Conservation (phyloP, 495 filamentous ascomycete genomes). For the Aspergillus cavernicola region DNA sequence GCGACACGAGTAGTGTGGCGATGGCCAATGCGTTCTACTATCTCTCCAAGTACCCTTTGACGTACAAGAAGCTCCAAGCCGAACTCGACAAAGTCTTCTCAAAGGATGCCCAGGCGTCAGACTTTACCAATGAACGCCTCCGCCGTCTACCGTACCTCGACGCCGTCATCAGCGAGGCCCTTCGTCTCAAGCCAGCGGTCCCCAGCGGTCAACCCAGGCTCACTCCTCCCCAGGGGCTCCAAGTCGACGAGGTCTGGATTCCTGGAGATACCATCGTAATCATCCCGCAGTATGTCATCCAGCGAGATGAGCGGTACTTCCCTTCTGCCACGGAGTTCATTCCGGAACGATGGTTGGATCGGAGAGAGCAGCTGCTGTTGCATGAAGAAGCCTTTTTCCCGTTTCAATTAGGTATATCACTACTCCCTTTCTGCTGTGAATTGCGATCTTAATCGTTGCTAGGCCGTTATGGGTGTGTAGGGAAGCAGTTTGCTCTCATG, state of each 20-base stretch:
- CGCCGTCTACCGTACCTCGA: slow-evolving; percentile 40
- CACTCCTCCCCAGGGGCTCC: slow-evolving; percentile 25
- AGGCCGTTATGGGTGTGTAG: slow-evolving; percentile 3
- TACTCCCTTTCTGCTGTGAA: neutral
- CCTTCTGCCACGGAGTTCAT: slow-evolving; percentile 39
- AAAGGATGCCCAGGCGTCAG: neutral
- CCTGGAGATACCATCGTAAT: slow-evolving; percentile 25
- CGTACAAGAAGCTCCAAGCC: slow-evolving; percentile 20
- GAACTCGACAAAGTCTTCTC: slow-evolving; percentile 18
- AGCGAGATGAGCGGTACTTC: slow-evolving; percentile 34
- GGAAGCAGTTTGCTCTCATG: slow-evolving; percentile 6
- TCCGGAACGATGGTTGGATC: slow-evolving; percentile 50
- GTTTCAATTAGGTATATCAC: slow-evolving; percentile 40
- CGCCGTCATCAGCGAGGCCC: slow-evolving; percentile 50
- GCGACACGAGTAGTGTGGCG: slow-evolving; percentile 32
- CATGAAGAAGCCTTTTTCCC: slow-evolving; percentile 48
- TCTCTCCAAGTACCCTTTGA: slow-evolving; percentile 27
- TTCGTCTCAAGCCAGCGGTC: slow-evolving; percentile 48
- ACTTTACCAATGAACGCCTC: neutral
- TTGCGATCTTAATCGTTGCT: no score
- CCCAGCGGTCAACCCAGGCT: slow-evolving; percentile 36
- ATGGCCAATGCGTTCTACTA: slow-evolving; percentile 37
- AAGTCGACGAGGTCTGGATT: slow-evolving; percentile 24
- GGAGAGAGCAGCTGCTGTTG: slow-evolving; percentile 14
- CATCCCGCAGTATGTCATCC: slow-evolving; percentile 32